Percentiles rank a stretch among this genome's conserved stretches.
Conservation (phyloP, 768 basidiomycete genomes). For the Rhodotorula paludigena region DNA sequence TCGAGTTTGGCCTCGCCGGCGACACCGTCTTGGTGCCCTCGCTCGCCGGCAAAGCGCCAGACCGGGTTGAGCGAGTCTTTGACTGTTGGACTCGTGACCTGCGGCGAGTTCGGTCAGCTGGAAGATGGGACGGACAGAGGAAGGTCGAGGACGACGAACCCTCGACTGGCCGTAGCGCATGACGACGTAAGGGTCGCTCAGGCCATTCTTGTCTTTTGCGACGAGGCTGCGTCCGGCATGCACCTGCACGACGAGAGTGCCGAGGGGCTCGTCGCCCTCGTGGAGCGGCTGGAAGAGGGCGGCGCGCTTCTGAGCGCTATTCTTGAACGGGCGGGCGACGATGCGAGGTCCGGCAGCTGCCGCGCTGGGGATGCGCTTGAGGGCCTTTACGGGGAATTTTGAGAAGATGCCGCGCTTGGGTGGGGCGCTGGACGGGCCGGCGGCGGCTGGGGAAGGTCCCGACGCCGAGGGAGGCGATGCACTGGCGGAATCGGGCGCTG, state of each 20-base stretch:
- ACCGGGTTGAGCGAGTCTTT: conserved; percentile 39
- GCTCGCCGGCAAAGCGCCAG: conserved; percentile 23
- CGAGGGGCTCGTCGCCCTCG: conserved; percentile 20
- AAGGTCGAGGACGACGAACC: conserved; percentile 6
- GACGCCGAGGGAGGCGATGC: neutral
- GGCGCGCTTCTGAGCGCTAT: neutral
- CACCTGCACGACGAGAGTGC: conserved; percentile 33
- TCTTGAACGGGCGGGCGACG: neutral
- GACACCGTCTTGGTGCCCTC: conserved; percentile 1
- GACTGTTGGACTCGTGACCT: conserved; percentile 23
- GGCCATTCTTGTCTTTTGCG: conserved; percentile 42
- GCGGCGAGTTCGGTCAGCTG: neutral
- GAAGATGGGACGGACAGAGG: too few species aligned
- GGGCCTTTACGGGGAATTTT: conserved; percentile 10
- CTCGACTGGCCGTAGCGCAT: conserved; percentile 17
- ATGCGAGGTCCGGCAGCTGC: neutral
- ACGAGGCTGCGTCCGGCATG: conserved; percentile 36
- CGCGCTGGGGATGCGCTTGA: conserved; percentile 20
- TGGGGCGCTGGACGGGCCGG: neutral
- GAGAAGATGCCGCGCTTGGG: conserved; percentile 8
- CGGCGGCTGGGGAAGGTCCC: neutral
- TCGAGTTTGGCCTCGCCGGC: conserved; percentile 31
- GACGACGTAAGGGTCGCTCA: conserved; percentile 40
- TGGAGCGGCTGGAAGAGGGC: conserved; percentile 21
- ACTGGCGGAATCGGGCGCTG: too few species aligned